These are phyloP conservation scores for Cladophialophora bantiana DNA, from an alignment of 2,329 filamentous ascomycete species.

Conservation along the genomic window DNA sequence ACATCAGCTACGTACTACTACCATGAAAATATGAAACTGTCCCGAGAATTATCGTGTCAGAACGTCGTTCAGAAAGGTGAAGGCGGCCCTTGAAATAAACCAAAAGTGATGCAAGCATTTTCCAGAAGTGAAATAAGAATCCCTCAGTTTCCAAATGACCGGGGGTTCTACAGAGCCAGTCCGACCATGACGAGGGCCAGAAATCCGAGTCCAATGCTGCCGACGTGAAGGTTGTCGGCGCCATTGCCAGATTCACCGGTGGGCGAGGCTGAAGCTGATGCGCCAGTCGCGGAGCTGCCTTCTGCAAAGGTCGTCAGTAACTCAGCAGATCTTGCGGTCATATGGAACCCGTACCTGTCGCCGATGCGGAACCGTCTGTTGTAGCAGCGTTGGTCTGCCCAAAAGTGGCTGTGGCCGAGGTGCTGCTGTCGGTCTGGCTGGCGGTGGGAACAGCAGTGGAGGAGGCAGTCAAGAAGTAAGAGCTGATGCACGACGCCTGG, in stretches of 20 bases:
- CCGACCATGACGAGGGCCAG: slow-evolving; percentile 38
- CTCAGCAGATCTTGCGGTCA: neutral
- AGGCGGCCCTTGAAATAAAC: neutral
- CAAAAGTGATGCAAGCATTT: neutral
- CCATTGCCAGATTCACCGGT: slow-evolving; percentile 27
- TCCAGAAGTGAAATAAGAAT: slow-evolving; percentile 17
- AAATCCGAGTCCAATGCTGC: slow-evolving; percentile 34
- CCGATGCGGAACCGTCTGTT: slow-evolving; percentile 29
- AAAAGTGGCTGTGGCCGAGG: slow-evolving; percentile 38
- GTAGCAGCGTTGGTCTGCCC: slow-evolving; percentile 37
- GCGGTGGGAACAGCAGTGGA: slow-evolving; percentile 40
- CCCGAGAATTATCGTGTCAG: neutral
- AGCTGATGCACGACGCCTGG: slow-evolving; percentile 58
- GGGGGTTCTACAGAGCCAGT: slow-evolving; percentile 32
- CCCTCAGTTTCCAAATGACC: neutral
- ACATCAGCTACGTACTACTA: neutral
- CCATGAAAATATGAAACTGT: neutral
- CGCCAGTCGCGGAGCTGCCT: slow-evolving; percentile 24
- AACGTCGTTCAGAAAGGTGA: slow-evolving; percentile 4
- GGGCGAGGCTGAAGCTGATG: slow-evolving; percentile 28
- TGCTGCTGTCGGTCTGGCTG: slow-evolving; percentile 34
- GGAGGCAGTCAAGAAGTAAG: slow-evolving; percentile 54
- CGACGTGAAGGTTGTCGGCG: slow-evolving; percentile 27
- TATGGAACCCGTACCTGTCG: slow-evolving; percentile 24
- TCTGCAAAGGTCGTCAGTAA: slow-evolving; percentile 12